Percentiles rank a stretch among this genome's conserved stretches.
These are phyloP conservation scores for Phaseolus coccineus DNA, from an alignment of 331 rosid genomes.

Conservation along the genomic window DNA sequence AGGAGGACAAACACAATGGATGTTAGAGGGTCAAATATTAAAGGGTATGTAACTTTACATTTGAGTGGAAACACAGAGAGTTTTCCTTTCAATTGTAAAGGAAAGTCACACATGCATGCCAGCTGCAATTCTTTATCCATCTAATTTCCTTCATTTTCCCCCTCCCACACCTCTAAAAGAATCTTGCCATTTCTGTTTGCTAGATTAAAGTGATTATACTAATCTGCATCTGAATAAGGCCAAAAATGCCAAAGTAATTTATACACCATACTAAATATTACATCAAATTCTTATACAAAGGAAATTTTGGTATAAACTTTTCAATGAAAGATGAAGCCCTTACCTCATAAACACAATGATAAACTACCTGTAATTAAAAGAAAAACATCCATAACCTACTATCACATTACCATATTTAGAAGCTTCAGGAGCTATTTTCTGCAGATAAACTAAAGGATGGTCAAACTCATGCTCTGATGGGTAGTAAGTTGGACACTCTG, in stretches of 20 bases:
- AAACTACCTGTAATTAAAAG: neutral
- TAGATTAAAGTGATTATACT: neutral
- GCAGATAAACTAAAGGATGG: conserved; percentile 52
- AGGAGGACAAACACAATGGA: neutral
- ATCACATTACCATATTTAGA: conserved; percentile 52
- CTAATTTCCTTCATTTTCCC: neutral
- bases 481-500: conserved; percentile 50
- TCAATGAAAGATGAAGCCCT: neutral
- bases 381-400: neutral
- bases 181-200: neutral
- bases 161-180: neutral
- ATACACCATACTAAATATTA: neutral
- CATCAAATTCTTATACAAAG: conserved; percentile 9
- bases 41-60: neutral
- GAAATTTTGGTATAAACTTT: no score
- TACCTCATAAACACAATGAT: neutral
- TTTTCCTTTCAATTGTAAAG: neutral
- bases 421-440: conserved; percentile 52
- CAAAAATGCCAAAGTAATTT: neutral
- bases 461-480: conserved; percentile 54
- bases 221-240: neutral
- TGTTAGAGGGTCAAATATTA: neutral
- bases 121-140: neutral
- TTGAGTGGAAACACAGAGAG: neutral
- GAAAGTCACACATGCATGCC: neutral